These are phyloP conservation scores for Clarireedia hainanense DNA, from an alignment of 2,329 filamentous ascomycete species.

Conservation along the genomic window DNA sequence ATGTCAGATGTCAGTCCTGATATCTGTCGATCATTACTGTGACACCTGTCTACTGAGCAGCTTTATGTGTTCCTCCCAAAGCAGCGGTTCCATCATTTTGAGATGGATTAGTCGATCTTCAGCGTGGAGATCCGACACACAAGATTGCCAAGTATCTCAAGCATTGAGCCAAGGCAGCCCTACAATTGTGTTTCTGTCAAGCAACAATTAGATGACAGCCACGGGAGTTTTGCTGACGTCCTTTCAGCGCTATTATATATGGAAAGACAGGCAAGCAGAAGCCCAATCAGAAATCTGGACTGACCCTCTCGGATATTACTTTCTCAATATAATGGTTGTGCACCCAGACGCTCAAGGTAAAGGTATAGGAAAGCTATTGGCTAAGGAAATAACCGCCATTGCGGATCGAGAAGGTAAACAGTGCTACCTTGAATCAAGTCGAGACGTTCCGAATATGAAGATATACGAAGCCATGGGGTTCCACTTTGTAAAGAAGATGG, in stretches of 20 bases:
- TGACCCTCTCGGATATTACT: conserved; percentile 62
- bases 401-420: conserved; percentile 57
- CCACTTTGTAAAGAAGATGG: conserved; percentile 53
- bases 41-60: background rate
- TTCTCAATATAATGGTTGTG: conserved; percentile 69
- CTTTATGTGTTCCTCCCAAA: background rate
- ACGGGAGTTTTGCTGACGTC: background rate
- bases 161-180: background rate
- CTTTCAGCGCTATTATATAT: conserved; percentile 59
- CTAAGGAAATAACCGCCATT: conserved; percentile 52
- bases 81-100: background rate
- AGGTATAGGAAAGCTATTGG: conserved; percentile 57
- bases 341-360: conserved; percentile 55
- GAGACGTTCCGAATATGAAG: conserved; percentile 57
- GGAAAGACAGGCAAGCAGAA: conserved; percentile 57
- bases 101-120: background rate
- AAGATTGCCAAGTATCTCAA: background rate
- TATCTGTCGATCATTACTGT: background rate
- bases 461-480: conserved; percentile 69
- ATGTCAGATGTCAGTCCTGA: background rate
- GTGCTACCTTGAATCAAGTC: conserved; percentile 66
- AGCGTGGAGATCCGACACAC: background rate
- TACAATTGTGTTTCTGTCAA: background rate
- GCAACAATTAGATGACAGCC: background rate
- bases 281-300: conserved; percentile 57